phyloP scores from a whole-genome alignment of 805 yeast species.

The Ogataea ganodermae region DNA sequence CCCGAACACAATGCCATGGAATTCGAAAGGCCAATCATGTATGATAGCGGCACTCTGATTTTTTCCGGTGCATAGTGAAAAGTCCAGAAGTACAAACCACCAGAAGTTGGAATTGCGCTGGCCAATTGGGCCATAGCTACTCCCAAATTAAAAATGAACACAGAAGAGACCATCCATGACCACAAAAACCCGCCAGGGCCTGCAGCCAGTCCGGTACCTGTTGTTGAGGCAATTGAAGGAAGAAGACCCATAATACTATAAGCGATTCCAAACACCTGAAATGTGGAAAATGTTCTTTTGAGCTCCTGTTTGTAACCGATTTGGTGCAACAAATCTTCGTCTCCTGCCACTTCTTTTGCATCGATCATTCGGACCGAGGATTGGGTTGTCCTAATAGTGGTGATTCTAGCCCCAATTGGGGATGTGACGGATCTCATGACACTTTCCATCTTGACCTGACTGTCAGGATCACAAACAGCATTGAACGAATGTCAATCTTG shows the following conservation, averaged over 20 bases:
- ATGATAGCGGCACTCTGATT: conserved; percentile 54
- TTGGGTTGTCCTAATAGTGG: not conserved
- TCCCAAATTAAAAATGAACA: conserved; percentile 62
- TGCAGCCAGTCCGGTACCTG: conserved; percentile 54
- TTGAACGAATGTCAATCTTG: no score
- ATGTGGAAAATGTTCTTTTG: conserved; percentile 57
- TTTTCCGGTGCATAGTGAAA: conserved; percentile 62
- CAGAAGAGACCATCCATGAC: conserved; percentile 71
- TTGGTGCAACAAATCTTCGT: conserved; percentile 45
- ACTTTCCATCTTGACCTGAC: not conserved
- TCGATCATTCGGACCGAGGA: conserved; percentile 13
- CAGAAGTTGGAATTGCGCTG: conserved; percentile 71
- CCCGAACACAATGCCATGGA: conserved; percentile 68
- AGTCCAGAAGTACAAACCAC: conserved; percentile 73
- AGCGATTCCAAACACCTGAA: conserved; percentile 71
- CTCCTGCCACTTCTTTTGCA: conserved; percentile 28
- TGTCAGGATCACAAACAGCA: no score
- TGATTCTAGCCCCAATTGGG: not conserved
- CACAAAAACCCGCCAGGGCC: conserved; percentile 69
- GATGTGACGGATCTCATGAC: not conserved
- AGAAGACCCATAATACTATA: conserved; percentile 74
- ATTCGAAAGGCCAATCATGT: conserved; percentile 66
- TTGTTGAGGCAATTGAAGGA: conserved; percentile 61
- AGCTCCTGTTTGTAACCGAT: conserved; percentile 75
- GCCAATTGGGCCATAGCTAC: conserved; percentile 67